Conservation (phyloP, 2,329 filamentous ascomycete genomes). For the Aspergillus fructus region DNA sequence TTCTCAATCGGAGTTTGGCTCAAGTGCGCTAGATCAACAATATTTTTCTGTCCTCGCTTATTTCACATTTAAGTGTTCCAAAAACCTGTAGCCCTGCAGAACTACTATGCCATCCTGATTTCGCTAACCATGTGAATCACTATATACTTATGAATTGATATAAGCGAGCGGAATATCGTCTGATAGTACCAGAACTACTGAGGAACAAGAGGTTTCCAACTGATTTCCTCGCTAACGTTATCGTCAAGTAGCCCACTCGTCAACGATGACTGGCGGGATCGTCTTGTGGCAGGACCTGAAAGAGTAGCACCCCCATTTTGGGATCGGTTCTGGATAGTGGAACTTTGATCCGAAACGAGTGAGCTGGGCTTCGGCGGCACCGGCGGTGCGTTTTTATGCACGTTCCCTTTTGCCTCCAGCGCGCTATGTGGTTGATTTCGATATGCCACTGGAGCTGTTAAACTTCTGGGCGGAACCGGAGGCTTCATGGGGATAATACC, state of each 20-base stretch:
- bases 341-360: constrained; percentile 14
- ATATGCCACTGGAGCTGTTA: background rate
- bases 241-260: constrained; percentile 26
- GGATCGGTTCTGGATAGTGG: background rate
- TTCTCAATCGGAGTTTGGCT: background rate
- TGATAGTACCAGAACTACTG: constrained; percentile 16
- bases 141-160: too few relatives aligned
- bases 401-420: background rate
- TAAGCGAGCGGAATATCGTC: background rate
- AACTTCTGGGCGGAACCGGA: constrained; percentile 22
- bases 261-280: background rate
- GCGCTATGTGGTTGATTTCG: background rate
- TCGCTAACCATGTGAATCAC: background rate
- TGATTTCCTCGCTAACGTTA: constrained; percentile 21
- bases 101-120: background rate
- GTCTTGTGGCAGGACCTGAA: background rate
- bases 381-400: constrained; percentile 41
- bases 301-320: background rate
- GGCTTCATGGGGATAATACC: constrained; percentile 18
- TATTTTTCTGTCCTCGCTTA: background rate
- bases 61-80: background rate
- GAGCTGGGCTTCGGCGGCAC: constrained; percentile 63
- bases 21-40: background rate
- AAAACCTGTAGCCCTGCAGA: background rate
- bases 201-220: constrained; percentile 32